Percentiles rank a stretch among this genome's conserved stretches.
Evolutionary conservation across 208 protist genomes (phyloP).

Genomic region (Wallacemonas sp.): DNA sequence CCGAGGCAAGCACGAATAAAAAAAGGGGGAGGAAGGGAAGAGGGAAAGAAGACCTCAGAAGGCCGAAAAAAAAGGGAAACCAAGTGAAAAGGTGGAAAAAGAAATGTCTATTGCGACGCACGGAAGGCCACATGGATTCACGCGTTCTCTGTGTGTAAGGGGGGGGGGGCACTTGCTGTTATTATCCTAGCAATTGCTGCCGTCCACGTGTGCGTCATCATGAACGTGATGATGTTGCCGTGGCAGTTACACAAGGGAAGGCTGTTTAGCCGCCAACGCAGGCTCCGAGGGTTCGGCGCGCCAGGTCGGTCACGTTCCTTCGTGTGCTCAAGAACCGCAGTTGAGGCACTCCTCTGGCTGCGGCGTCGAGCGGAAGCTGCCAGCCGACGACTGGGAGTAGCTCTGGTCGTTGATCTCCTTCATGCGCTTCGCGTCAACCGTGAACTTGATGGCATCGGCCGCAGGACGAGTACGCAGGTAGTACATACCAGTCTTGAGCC

Average conservation of each 20-base stretch:
- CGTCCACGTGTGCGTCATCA: too few relatives aligned
- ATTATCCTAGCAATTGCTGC: too few relatives aligned
- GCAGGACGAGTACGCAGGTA: conserved; percentile 97
- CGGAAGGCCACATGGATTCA: too few relatives aligned
- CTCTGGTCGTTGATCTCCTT: conserved; percentile 62
- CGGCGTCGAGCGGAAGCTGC: conserved; percentile 7
- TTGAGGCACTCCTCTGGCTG: conserved; percentile 83
- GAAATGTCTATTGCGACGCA: too few relatives aligned
- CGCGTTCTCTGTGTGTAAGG: too few relatives aligned
- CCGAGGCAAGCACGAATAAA: too few relatives aligned
- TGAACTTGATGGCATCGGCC: conserved; percentile 99
- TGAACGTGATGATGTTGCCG: too few relatives aligned
- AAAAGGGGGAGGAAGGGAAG: too few relatives aligned
- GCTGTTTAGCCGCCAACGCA: too few relatives aligned
- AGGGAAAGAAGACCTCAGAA: too few relatives aligned
- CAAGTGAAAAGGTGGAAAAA: not conserved
- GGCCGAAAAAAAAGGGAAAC: conserved; percentile 5
- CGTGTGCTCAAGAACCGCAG: conserved; percentile 61
- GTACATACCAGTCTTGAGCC: conserved; percentile 99
- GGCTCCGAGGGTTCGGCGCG: not conserved
- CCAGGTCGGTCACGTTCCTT: not conserved
- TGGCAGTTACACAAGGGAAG: too few relatives aligned
- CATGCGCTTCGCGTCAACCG: conserved; percentile 92
- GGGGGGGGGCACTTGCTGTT: too few relatives aligned
- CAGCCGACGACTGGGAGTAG: not conserved